phyloP scores from a whole-genome alignment of 805 yeast species.

The Cyberlindnera maritima region DNA sequence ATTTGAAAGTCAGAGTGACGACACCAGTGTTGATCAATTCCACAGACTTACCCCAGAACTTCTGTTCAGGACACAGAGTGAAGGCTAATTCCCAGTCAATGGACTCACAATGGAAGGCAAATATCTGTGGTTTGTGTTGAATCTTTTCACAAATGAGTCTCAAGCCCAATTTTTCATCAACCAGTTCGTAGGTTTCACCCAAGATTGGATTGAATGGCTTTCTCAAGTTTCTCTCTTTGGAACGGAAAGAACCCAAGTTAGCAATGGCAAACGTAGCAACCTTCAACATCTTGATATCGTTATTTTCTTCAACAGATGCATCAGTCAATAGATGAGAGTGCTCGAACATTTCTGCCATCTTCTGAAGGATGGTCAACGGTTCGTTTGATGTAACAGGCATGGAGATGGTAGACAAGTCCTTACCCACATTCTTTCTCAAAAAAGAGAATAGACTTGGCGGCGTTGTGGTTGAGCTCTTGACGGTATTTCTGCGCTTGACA shows the following conservation, averaged over 20 bases:
- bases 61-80: constrained; percentile 73
- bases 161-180: constrained; percentile 76
- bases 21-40: constrained; percentile 79
- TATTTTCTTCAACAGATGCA: constrained; percentile 46
- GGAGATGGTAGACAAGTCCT: constrained; percentile 78
- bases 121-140: constrained; percentile 79
- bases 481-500: constrained; percentile 50
- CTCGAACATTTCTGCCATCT: constrained; percentile 77
- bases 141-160: constrained; percentile 84
- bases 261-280: constrained; percentile 84
- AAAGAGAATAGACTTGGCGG: constrained; percentile 85
- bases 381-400: constrained; percentile 96
- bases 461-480: constrained; percentile 53
- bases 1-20: constrained; percentile 51
- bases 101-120: constrained; percentile 78
- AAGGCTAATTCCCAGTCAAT: constrained; percentile 65
- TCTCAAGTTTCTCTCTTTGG: constrained; percentile 71
- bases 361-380: constrained; percentile 80
- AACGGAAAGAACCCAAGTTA: constrained; percentile 64
- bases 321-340: constrained; percentile 64
- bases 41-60: constrained; percentile 92
- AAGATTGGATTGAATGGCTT: constrained; percentile 94
- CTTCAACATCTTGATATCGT: constrained; percentile 56
- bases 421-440: constrained; percentile 87
- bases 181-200: constrained; percentile 91